Base-by-base conservation (phyloP, 441 rosid genomes). In the Arabidopsis lyrata region DNA sequence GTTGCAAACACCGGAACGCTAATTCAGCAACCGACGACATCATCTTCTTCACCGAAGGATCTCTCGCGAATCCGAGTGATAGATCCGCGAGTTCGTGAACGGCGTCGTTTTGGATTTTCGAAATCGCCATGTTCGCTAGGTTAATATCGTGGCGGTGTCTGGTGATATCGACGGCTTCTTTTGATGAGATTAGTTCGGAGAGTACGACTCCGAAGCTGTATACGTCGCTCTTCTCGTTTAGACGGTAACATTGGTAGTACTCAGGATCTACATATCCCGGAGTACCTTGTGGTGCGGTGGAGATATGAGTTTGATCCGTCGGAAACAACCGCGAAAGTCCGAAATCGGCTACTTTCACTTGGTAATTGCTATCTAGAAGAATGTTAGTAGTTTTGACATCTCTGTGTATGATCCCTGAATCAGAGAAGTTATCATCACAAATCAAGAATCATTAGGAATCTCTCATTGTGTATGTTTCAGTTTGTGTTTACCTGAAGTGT, bases 241-340 rank as follows among this genome's bases (percentile, higher is more conserved):
- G 83, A 12, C 88, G 90, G 82, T 83, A 89, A 79, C 87, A 84
- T 48, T 83, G 88, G 70, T 87, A 82, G 34, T 89, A 89, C 76
- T 87, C 94, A 0, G 94, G 94, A 62, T 89, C 94, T 3, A 89
- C 87, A 45, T 89, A 89, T n/a, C 94, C 94, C 0, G 94, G 94
- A 2, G 94, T 89, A 15, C 94, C 94, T 58, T 89, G 94, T 45
- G 94, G 94, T 48, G 86, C 90, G 12, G 94, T 89, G 16, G 94
- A 89, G 8, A 89, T 81, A 15, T 89, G 94, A n/a, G 85, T 85
- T 63, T 71, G 88, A 59, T 86, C 83, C 10, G 1, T 77, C 3
- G 89, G 90, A 66, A 86, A 87, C 67, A 84, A 42, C 34, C 94
- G 68, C 0, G 94, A 89, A 36, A 89, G 74, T 3, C 94, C 94